Percentiles rank a stretch among this genome's conserved stretches.
phyloP scores from a whole-genome alignment of 495 filamentous ascomycete genomes.

The Trichoderma orchidacearum region DNA sequence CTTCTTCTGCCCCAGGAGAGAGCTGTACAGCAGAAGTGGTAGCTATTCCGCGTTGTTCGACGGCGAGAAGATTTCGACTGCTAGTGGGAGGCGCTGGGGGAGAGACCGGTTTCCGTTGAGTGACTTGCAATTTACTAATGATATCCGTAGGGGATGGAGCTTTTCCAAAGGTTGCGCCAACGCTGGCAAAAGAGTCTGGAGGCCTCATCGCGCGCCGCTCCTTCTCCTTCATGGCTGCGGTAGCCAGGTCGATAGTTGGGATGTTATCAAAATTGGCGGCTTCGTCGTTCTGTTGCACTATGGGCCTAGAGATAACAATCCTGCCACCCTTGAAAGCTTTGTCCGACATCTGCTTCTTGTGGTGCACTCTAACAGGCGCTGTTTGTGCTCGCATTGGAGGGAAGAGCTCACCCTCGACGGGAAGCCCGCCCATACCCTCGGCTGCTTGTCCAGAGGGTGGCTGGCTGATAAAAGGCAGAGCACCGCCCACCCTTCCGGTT shows the following conservation, averaged over 20 bases:
- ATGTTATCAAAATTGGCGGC: constrained; percentile 24
- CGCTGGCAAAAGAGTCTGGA: constrained; percentile 13
- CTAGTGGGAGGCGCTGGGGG: constrained; percentile 4
- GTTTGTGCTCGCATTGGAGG: constrained; percentile 7
- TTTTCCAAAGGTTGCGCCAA: constrained; percentile 16
- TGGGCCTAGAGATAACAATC: constrained; percentile 33
- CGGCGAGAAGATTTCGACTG: neutral
- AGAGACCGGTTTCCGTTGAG: constrained; percentile 29
- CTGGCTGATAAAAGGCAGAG: constrained; percentile 11
- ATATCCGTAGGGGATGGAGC: constrained; percentile 15
- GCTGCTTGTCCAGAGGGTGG: constrained; percentile 8
- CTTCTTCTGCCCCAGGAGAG: constrained; percentile 27
- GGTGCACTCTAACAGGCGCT: neutral
- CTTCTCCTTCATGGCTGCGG: constrained; percentile 31
- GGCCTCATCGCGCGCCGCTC: constrained; percentile 20
- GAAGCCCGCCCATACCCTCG: constrained; percentile 7
- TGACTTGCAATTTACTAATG: constrained; percentile 19
- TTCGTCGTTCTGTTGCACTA: constrained; percentile 24
- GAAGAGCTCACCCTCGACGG: constrained; percentile 9
- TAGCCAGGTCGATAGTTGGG: constrained; percentile 29
- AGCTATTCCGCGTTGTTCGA: neutral
- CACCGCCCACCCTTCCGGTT: neutral
- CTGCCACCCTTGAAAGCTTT: constrained; percentile 13
- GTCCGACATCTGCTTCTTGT: constrained; percentile 13
- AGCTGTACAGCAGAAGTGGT: constrained; percentile 24